These are phyloP conservation scores for Verbena officinalis DNA, from an alignment of 257 asterid genomes.

Conservation along the genomic window DNA sequence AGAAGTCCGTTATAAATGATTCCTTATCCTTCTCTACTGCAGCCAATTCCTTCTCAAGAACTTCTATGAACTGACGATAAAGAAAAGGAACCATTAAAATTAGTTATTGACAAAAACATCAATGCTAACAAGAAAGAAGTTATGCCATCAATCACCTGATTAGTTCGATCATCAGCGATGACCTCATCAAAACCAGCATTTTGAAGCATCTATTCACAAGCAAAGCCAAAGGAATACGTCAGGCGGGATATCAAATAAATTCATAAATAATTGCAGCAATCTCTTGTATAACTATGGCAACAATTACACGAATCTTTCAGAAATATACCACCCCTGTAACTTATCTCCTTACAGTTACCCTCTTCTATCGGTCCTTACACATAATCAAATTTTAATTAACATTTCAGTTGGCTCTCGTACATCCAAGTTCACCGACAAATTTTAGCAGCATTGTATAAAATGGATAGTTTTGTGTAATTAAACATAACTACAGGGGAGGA, in stretches of 20 bases:
- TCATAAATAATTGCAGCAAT: not conserved
- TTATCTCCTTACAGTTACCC: no score
- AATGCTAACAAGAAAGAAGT: not conserved
- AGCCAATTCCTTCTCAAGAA: constrained; percentile 76
- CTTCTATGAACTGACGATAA: constrained; percentile 68
- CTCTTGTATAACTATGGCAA: no score
- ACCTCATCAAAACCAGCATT: constrained; percentile 91
- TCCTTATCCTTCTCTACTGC: constrained; percentile 76
- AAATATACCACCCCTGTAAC: no score
- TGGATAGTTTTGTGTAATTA: no score
- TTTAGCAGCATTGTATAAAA: no score
- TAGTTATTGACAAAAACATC: not conserved
- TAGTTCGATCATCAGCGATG: constrained; percentile 88
- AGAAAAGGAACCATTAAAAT: not conserved
- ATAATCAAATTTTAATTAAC: no score
- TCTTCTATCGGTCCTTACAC: no score
- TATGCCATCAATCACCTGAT: constrained; percentile 57
- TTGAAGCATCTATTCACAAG: constrained; percentile 70
- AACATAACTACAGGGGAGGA: no score
- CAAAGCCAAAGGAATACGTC: not conserved
- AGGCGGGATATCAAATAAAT: no score
- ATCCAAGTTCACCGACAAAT: no score
- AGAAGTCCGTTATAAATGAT: constrained; percentile 72
- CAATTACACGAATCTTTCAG: no score
- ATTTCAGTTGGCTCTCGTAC: no score